A percentile compares a stretch with the other conserved stretches of the same genome.
Evolutionary conservation across 176 grass and related monocot species (phyloP).

Genomic region (Triticum turgidum): DNA sequence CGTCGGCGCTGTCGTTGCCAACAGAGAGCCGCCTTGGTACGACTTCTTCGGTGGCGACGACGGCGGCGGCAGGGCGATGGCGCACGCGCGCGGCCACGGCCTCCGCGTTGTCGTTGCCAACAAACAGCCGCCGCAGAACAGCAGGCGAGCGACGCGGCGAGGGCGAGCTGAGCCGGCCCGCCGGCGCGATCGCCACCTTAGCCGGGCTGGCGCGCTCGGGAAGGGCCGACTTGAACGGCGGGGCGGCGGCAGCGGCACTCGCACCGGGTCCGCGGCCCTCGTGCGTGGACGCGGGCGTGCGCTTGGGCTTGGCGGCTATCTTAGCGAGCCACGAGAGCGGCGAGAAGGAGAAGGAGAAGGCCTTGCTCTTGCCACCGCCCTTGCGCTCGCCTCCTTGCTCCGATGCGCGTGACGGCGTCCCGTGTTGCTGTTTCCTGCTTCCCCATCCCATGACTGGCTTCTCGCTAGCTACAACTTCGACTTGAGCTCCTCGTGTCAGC

Average conservation of each 20-base stretch:
- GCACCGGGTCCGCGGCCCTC: not conserved
- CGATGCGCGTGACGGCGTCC: not conserved
- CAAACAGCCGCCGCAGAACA: slow-evolving; percentile 40
- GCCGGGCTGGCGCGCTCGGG: not conserved
- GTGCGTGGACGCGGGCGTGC: not conserved
- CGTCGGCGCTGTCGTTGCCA: slow-evolving; percentile 32
- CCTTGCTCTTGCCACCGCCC: slow-evolving; percentile 28
- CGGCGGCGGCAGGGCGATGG: not conserved
- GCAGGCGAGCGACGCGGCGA: not conserved
- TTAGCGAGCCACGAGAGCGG: slow-evolving; percentile 70
- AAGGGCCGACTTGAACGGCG: not conserved
- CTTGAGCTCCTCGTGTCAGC: not conserved
- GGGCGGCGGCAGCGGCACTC: not conserved
- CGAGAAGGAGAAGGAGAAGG: slow-evolving; percentile 22
- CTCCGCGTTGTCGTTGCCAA: slow-evolving; percentile 37
- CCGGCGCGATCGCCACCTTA: not conserved
- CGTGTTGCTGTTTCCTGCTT: slow-evolving; percentile 34
- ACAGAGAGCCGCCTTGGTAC: slow-evolving; percentile 43
- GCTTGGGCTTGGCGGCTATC: slow-evolving; percentile 36
- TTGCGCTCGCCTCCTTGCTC: not conserved
- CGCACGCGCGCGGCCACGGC: not conserved
- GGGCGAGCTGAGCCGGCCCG: not conserved
- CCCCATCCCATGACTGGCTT: slow-evolving; percentile 61
- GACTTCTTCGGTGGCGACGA: not conserved
- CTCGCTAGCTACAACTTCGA: not conserved